phyloP scores from a whole-genome alignment of 140 eudicot species.

The Oenanthe javanica region DNA sequence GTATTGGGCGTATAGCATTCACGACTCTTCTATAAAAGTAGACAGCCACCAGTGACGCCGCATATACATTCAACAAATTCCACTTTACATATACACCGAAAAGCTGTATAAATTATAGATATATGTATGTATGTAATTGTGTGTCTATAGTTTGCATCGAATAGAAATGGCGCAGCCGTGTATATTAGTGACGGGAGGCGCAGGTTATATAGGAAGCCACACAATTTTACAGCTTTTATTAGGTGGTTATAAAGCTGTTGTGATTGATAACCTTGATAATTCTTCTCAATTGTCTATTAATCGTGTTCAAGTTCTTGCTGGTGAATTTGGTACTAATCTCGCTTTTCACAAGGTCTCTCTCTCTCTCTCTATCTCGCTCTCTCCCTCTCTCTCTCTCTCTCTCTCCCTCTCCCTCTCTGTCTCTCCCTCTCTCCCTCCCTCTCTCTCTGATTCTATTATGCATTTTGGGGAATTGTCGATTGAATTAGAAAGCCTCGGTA shows the following conservation, averaged over 20 bases:
- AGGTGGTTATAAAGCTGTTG: constrained; percentile 72
- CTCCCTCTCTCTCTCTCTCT: not conserved
- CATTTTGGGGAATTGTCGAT: no score
- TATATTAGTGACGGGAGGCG: constrained; percentile 91
- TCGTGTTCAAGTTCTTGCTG: constrained; percentile 78
- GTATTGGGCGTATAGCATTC: no score
- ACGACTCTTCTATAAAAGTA: no score
- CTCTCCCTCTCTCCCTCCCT: not conserved
- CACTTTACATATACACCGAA: no score
- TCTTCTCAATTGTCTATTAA: constrained; percentile 61
- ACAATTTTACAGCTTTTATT: constrained; percentile 73
- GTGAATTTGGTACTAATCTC: constrained; percentile 48
- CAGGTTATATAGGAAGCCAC: constrained; percentile 94
- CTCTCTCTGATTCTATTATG: no score
- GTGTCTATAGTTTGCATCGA: not conserved
- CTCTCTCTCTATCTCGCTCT: not conserved
- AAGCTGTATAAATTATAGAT: not conserved
- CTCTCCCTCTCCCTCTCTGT: not conserved
- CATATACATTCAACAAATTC: no score
- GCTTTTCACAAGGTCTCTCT: constrained; percentile 50
- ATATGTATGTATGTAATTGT: not conserved
- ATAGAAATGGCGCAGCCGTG: constrained; percentile 27
- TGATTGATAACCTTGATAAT: constrained; percentile 77
- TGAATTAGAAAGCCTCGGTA: no score
- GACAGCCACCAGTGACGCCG: no score